These are phyloP conservation scores for Pisolithus marmoratus DNA, from an alignment of 768 basidiomycete genomes.

Conservation along the genomic window DNA sequence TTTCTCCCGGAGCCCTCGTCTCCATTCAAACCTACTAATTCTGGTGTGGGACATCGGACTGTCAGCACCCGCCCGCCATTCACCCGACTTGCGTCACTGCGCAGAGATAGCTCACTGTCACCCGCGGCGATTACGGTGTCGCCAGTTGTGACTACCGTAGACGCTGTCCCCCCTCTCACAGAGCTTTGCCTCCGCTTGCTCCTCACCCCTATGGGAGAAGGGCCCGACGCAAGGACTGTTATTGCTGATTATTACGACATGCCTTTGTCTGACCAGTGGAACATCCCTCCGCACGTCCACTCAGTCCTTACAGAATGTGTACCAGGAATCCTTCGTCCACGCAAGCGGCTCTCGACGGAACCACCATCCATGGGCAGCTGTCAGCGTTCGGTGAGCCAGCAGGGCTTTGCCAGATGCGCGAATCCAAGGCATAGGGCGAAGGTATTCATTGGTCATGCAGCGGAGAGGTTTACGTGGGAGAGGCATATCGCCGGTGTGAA, in stretches of 20 bases:
- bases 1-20: conserved; percentile 38
- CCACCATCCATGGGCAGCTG: background rate
- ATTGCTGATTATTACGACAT: conserved; percentile 22
- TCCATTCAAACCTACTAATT: conserved; percentile 4
- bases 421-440: conserved; percentile 26
- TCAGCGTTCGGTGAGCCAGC: conserved; percentile 2
- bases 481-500: conserved; percentile 42
- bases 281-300: conserved; percentile 20
- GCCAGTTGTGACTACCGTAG: conserved; percentile 14
- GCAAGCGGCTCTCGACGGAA: conserved; percentile 15
- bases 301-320: conserved; percentile 22
- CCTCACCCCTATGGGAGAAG: conserved; percentile 20
- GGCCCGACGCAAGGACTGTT: conserved; percentile 5
- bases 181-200: conserved; percentile 37
- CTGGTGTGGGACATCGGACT: background rate
- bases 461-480: conserved; percentile 67
- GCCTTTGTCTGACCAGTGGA: conserved; percentile 27
- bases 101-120: background rate
- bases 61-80: conserved; percentile 10
- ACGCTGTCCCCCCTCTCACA: conserved; percentile 24
- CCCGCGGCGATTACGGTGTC: conserved; percentile 14
- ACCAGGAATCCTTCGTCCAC: conserved; percentile 22
- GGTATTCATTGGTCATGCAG: conserved; percentile 51
- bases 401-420: conserved; percentile 47
- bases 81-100: conserved; percentile 6